phyloP scores from a whole-genome alignment of 2,329 filamentous ascomycete genomes.

The Ophiosphaerella herpotricha region DNA sequence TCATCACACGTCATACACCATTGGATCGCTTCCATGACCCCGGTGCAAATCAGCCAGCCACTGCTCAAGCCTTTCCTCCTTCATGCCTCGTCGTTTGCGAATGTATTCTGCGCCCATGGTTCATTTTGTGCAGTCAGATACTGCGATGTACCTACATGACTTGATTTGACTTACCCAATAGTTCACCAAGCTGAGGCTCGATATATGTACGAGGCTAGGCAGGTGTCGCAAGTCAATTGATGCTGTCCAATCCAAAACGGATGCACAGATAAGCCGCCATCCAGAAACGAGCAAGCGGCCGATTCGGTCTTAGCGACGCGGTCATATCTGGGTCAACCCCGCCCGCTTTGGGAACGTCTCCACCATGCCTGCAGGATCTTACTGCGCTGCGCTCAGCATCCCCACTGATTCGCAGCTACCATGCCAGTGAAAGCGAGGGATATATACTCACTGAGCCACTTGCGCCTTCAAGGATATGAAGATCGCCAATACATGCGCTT shows the following conservation, averaged over 20 bases:
- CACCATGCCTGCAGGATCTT: not conserved
- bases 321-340: not conserved
- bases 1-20: not conserved
- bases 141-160: too few species aligned
- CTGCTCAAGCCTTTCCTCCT: too few species aligned
- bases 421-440: not conserved
- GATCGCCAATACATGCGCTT: not conserved
- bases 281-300: not conserved
- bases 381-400: too few species aligned
- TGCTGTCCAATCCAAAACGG: not conserved
- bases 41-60: constrained; percentile 3
- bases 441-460: not conserved
- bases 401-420: not conserved
- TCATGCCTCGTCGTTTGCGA: too few species aligned
- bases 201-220: not conserved
- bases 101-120: too few species aligned
- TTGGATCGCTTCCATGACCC: constrained; percentile 4
- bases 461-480: not conserved
- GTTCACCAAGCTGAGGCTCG: not conserved
- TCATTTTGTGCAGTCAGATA: too few species aligned
- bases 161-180: too few species aligned
- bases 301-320: not conserved
- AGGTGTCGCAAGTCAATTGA: not conserved
- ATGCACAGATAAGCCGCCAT: not conserved
- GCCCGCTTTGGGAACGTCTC: not conserved